These are phyloP conservation scores for Pythium dissimile DNA, from an alignment of 352 stramenopile species.

Conservation along the genomic window DNA sequence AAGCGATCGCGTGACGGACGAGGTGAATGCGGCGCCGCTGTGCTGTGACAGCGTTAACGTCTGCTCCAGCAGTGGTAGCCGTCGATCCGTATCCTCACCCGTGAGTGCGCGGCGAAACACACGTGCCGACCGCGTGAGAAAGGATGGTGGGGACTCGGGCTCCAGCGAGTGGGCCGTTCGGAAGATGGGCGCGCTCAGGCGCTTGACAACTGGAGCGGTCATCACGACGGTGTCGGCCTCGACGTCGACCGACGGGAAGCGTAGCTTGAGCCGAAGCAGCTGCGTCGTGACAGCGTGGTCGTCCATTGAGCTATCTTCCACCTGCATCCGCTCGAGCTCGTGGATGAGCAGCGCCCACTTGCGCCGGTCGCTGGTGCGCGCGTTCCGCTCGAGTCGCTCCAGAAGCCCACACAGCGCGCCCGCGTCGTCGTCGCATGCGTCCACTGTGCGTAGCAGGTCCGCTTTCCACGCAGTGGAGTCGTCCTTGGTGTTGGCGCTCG, in stretches of 20 bases:
- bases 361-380: neutral
- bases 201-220: neutral
- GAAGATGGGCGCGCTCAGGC: conserved; percentile 3
- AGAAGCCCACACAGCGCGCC: conserved; percentile 3
- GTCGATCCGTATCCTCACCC: neutral
- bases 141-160: neutral
- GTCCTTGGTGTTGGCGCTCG: neutral
- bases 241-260: neutral
- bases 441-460: neutral
- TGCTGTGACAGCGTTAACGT: neutral
- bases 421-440: conserved; percentile 2
- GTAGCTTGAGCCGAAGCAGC: conserved; percentile 2
- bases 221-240: neutral
- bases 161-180: conserved; percentile 8
- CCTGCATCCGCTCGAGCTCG: conserved; percentile 1
- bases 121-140: neutral
- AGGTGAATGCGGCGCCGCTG: neutral
- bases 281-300: neutral
- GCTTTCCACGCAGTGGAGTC: neutral
- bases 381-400: neutral
- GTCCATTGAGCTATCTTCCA: neutral
- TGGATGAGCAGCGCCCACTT: conserved; percentile 5
- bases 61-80: conserved; percentile 11
- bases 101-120: conserved; percentile 10
- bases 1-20: conserved; percentile 5